These are phyloP conservation scores for Trichoderma arundinaceum DNA, from an alignment of 2,329 filamentous ascomycete genomes.

Conservation along the genomic window DNA sequence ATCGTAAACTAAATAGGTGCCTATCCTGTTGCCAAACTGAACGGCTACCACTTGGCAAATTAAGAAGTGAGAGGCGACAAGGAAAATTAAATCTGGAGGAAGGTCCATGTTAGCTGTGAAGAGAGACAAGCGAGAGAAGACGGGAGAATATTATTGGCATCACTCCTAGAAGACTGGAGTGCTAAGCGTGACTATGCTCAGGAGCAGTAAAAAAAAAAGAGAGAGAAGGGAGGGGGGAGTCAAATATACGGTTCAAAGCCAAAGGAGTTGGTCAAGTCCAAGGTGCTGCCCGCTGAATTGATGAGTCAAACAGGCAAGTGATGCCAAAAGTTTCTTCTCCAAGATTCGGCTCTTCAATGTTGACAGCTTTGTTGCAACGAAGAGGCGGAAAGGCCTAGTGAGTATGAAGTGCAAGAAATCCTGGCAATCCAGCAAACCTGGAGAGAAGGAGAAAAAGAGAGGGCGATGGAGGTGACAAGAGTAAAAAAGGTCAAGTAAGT, in stretches of 20 bases:
- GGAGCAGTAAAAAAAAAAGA: not conserved
- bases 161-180: not conserved
- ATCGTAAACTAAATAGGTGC: constrained; percentile 39
- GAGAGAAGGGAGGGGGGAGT: not conserved
- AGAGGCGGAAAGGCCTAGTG: not conserved
- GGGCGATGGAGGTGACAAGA: not conserved
- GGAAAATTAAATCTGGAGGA: constrained; percentile 32
- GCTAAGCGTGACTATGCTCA: not conserved
- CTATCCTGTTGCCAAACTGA: constrained; percentile 35
- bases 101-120: constrained; percentile 42
- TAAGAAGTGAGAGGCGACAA: not conserved
- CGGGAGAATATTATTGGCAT: too few species aligned
- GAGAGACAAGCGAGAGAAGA: constrained; percentile 20
- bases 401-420: constrained; percentile 7
- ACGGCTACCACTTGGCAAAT: not conserved
- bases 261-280: constrained; percentile 1
- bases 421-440: not conserved
- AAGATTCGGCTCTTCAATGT: not conserved
- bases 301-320: constrained; percentile 1
- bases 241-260: constrained; percentile 17
- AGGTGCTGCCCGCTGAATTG: not conserved
- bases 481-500: not conserved
- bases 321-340: constrained; percentile 7
- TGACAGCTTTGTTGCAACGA: not conserved
- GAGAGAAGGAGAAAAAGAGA: constrained; percentile 2